Evolutionary conservation across 2,329 filamentous ascomycete genomes (phyloP), one percentile per base, ranked within the genome.

Genomic region (Ophiostoma montium): DNA sequence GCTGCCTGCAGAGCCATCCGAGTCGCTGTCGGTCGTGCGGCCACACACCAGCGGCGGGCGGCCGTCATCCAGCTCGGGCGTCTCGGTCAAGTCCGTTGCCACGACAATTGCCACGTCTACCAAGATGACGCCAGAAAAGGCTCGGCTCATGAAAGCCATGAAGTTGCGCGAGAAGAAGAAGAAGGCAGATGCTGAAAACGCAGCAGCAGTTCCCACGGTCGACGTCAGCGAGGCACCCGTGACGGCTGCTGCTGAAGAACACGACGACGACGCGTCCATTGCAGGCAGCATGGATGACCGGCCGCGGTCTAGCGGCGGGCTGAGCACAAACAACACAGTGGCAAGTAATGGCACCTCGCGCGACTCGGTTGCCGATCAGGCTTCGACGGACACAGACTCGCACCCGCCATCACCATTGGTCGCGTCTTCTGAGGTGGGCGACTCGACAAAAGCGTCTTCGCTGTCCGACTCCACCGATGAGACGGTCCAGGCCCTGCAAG

Each of bases 81-180:
- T 67, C 23, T 66, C 69, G 35, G 61, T 67, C 38, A 69, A 69
- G 52, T 63, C 67, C 35, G 54, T 63, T 31, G 61, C 65, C 30
- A 59, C 64, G 49, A 50, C 69, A 49, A 68, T 70, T 13, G 48
- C 68, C 47, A 68, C 70, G 12, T 46, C 60, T 47, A 54, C 60
- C 60, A 59, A 71, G 62, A 83, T 94, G 59, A 87, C 86, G 1
- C 86, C 86, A 1, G 92, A 98, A 63, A 96, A 94, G 67, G 80
- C 86, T 53, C 76, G 92, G 49, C 70, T 98, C 54, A 89, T 95
- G 86, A 95, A 94, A 67, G 92, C 92, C 8, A 75, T 95, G 67
- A 85, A 95, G 64, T 66, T 95, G 57, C 77, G 90, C 47, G 92
- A 94, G 65, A 87, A 84, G 65, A 88, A 87, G 63, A 80, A 68